These are phyloP conservation scores for Aspergillus jensenii DNA, from an alignment of 2,329 filamentous ascomycete species.

Conservation along the genomic window DNA sequence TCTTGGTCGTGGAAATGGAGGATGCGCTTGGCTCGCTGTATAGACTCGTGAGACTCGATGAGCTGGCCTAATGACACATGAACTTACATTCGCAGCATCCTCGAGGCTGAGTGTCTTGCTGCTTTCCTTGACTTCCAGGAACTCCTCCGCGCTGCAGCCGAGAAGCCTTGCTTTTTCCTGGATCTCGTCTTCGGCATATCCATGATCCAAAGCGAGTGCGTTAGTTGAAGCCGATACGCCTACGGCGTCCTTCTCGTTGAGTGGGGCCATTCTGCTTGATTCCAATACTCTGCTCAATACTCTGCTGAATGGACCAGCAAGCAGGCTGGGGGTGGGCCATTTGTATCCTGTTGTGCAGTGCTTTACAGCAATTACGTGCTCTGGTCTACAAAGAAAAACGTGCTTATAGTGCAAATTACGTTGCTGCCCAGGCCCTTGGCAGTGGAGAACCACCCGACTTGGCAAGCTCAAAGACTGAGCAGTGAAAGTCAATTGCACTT, in stretches of 20 bases:
- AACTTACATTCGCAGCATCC: neutral
- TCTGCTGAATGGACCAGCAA: too few relatives aligned
- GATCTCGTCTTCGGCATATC: neutral
- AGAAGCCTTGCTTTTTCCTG: neutral
- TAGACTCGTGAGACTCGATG: neutral
- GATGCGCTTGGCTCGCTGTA: slow-evolving; percentile 1
- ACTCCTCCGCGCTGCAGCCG: neutral
- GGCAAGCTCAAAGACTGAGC: too few relatives aligned
- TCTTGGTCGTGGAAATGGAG: slow-evolving; percentile 6
- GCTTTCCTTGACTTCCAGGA: neutral
- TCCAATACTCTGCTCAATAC: too few relatives aligned
- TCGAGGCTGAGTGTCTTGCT: neutral
- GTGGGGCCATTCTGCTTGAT: neutral
- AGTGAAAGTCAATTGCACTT: too few relatives aligned
- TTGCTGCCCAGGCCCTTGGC: too few relatives aligned
- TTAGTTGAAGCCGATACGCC: neutral
- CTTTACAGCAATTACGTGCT: too few relatives aligned
- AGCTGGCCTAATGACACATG: too few relatives aligned
- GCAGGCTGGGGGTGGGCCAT: too few relatives aligned
- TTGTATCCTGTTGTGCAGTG: too few relatives aligned
- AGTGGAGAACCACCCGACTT: too few relatives aligned
- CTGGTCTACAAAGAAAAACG: too few relatives aligned
- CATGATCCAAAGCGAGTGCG: neutral
- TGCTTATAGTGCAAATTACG: too few relatives aligned
- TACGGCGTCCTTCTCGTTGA: neutral